Base-by-base conservation (phyloP, 345 rosid genomes). In the Viola odorata region DNA sequence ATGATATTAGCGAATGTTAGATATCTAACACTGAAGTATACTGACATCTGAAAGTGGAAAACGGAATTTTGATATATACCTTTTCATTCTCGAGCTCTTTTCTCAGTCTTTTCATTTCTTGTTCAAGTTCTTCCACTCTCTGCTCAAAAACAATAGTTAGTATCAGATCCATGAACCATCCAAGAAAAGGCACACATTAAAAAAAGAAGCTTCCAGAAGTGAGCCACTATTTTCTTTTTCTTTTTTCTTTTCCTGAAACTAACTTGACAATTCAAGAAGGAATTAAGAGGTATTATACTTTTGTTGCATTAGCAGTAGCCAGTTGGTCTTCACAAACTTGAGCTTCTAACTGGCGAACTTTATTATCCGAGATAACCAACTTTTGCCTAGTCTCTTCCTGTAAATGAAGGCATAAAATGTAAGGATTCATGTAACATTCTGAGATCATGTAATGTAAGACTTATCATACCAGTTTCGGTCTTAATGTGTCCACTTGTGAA, bases 301-400 rank as follows among this genome's bases (percentile, higher is more conserved):
- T 88, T 83, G 76, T 81, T 72, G 81, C 86, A 75, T 66, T 74
- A 60, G 83, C 75, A 63, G 82, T 82, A 73, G 76, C 61, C 58
- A 79, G 78, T 75, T 88, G 90, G 80, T 82, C 89, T 73, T 87
- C 86, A 32, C 75, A 76, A 70, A 86, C 69, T 77, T 86, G 97
- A 70, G 86, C 75, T 78, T 94, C 99, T 60, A 94, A 84, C 78
- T 83, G 96, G 53, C 99, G 95, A 72, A 81, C 77, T 81, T 78
- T 94, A 73, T 90, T 90, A 57, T 90, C 97, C 47, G 99, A 83
- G 38, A 41, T 59, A 48, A 90, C 90, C 85, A 90, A 82, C 78
- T 85, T 89, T 65, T 83, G 85, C 77, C 99, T 83, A 3, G 91
- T 80, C 60, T 88, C 96, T 70, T 94, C 99, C 97, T 88, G 80